Evolutionary conservation across 2,329 filamentous ascomycete genomes (phyloP).

Genomic region (Penicillium verrucosum): DNA sequence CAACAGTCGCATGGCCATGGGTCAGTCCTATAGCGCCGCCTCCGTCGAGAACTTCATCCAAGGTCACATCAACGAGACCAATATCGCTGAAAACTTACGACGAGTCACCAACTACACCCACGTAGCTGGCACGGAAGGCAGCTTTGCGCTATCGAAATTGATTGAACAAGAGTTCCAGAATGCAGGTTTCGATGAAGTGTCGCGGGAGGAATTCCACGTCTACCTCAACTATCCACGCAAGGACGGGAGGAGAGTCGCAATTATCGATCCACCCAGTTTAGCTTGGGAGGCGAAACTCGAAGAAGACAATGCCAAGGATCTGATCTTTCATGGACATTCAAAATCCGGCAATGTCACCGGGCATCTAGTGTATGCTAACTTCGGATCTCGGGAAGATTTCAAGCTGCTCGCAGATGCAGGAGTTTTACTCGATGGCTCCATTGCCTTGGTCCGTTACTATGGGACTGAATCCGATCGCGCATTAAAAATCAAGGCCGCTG

Average conservation of each 20-base stretch:
- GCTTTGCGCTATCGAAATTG: conserved; percentile 80
- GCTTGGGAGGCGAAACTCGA: conserved; percentile 80
- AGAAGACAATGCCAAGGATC: conserved; percentile 73
- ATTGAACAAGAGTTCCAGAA: conserved; percentile 72
- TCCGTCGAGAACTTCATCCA: conserved; percentile 74
- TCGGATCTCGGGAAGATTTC: conserved; percentile 82
- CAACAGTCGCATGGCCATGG: conserved; percentile 61
- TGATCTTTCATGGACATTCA: conserved; percentile 84
- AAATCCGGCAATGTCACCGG: conserved; percentile 82
- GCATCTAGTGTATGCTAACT: conserved; percentile 87
- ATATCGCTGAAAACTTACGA: conserved; percentile 68
- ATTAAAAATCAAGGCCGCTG: conserved; percentile 85
- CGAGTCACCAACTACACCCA: conserved; percentile 84
- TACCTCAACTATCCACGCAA: conserved; percentile 87
- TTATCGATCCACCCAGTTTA: conserved; percentile 67
- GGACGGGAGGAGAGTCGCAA: conserved; percentile 74
- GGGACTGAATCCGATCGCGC: conserved; percentile 69
- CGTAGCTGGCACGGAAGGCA: conserved; percentile 90
- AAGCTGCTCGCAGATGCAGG: conserved; percentile 66
- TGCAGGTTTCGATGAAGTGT: conserved; percentile 71
- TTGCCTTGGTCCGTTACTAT: conserved; percentile 78
- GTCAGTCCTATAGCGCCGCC: conserved; percentile 77
- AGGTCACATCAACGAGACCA: conserved; percentile 64
- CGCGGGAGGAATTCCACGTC: conserved; percentile 75
- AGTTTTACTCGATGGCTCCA: conserved; percentile 71